Conservation (phyloP, 192 early-diverging fungal genomes). For the Coemansia pectinata region DNA sequence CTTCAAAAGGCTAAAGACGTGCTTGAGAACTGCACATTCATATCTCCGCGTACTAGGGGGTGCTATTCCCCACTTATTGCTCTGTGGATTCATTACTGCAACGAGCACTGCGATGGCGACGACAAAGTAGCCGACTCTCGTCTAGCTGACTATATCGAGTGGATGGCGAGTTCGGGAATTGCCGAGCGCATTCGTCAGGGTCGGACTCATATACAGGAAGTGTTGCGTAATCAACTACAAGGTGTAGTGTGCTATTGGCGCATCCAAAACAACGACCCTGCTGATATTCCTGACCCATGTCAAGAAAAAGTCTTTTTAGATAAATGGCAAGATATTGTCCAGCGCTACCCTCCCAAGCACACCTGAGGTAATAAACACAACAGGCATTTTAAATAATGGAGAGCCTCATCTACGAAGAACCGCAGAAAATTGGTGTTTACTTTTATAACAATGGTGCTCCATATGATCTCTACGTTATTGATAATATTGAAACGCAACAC, state of each 20-base stretch:
- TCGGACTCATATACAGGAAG: conserved; percentile 40
- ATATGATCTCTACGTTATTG: too few species aligned
- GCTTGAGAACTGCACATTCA: conserved; percentile 30
- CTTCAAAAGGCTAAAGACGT: conserved; percentile 41
- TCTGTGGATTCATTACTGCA: conserved; percentile 50
- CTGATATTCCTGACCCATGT: background rate
- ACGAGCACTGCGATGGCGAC: conserved; percentile 23
- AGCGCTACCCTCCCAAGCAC: conserved; percentile 26
- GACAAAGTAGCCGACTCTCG: conserved; percentile 29
- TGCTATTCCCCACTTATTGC: conserved; percentile 52
- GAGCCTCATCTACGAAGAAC: too few species aligned
- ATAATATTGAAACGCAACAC: too few species aligned
- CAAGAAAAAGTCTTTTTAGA: conserved; percentile 6
- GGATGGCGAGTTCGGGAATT: conserved; percentile 44
- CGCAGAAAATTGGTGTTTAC: too few species aligned
- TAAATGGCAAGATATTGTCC: conserved; percentile 43
- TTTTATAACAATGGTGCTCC: too few species aligned
- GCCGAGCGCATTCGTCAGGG: conserved; percentile 52
- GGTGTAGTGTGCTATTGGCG: conserved; percentile 52
- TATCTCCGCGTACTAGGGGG: conserved; percentile 38
- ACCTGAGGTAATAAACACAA: too few species aligned
- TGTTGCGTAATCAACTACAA: conserved; percentile 52
- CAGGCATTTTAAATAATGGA: too few species aligned
- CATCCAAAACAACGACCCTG: conserved; percentile 23
- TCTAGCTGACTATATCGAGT: conserved; percentile 49